Evolutionary conservation across 2,329 filamentous ascomycete genomes (phyloP).

Genomic region (Plectosphaerella cucumerina): DNA sequence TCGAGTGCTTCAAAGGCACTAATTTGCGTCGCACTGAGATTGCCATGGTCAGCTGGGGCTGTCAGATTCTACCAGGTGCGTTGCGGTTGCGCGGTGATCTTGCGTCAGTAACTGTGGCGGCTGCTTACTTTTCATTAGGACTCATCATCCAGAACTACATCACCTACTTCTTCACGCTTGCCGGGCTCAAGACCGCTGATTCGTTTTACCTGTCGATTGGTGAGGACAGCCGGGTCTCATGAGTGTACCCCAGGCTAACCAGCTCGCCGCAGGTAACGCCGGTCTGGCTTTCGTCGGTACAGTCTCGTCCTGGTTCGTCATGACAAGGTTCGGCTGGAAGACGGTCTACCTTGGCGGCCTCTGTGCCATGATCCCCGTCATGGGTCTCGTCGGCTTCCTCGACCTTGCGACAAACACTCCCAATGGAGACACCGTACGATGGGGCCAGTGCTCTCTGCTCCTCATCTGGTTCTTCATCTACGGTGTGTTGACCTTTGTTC

Average conservation of each 20-base stretch:
- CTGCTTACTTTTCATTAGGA: background rate
- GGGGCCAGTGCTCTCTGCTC: conserved; percentile 32
- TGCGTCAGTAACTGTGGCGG: background rate
- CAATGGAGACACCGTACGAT: conserved; percentile 21
- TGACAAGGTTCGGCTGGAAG: conserved; percentile 35
- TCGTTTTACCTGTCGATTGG: conserved; percentile 1
- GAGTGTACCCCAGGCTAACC: conserved; percentile 25
- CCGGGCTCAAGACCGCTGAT: background rate
- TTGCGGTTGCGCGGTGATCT: background rate
- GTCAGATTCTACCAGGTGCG: conserved; percentile 30
- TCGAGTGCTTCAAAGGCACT: conserved; percentile 43
- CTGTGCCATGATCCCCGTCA: conserved; percentile 26
- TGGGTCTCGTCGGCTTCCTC: conserved; percentile 37
- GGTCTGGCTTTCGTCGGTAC: conserved; percentile 38
- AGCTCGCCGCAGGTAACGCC: conserved; percentile 30
- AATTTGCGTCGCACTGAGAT: conserved; percentile 43
- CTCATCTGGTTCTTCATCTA: conserved; percentile 38
- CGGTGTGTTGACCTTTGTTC: conserved; percentile 20
- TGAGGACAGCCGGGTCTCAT: background rate
- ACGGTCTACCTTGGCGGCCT: conserved; percentile 37
- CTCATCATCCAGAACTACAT: background rate
- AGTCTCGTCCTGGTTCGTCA: conserved; percentile 37
- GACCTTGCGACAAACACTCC: conserved; percentile 36
- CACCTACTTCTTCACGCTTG: background rate
- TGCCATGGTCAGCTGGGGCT: conserved; percentile 33